Conservation (phyloP, 1,284 basidiomycete genomes). For the Taiwanofungus camphoratus region DNA sequence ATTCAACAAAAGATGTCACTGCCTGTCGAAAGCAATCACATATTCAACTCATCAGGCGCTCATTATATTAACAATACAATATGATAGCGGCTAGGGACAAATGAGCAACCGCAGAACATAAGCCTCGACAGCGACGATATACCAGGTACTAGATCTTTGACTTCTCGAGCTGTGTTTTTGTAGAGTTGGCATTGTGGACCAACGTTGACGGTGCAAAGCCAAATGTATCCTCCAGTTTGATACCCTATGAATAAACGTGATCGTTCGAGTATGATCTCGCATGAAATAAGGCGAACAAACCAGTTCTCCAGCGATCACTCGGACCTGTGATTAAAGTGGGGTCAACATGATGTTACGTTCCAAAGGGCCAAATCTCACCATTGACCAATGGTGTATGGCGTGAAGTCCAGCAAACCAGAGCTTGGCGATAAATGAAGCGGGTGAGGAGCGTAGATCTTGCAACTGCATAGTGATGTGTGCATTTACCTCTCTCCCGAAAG, state of each 20-base stretch:
- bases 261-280: constrained; percentile 7
- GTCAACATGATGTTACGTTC: neutral
- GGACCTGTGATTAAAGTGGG: constrained; percentile 41
- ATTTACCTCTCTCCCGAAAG: constrained; percentile 73
- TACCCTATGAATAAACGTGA: constrained; percentile 41
- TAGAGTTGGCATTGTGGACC: constrained; percentile 49
- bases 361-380: constrained; percentile 41
- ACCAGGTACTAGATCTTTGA: constrained; percentile 29
- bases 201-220: constrained; percentile 80
- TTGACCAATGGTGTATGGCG: constrained; percentile 83
- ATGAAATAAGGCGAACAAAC: constrained; percentile 35
- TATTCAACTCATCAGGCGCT: too few relatives aligned
- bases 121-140: too few relatives aligned
- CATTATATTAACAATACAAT: too few relatives aligned
- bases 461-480: neutral
- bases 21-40: neutral
- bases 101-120: too few relatives aligned
- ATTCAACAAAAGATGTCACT: constrained; percentile 18
- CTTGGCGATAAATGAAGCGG: constrained; percentile 30
- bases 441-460: neutral
- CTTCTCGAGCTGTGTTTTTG: constrained; percentile 36
- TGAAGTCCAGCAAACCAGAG: constrained; percentile 84
- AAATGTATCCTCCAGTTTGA: constrained; percentile 65
- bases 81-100: too few relatives aligned
- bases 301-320: constrained; percentile 75